Base-by-base conservation (phyloP, 1,284 basidiomycete genomes). In the Boletus sp. region DNA sequence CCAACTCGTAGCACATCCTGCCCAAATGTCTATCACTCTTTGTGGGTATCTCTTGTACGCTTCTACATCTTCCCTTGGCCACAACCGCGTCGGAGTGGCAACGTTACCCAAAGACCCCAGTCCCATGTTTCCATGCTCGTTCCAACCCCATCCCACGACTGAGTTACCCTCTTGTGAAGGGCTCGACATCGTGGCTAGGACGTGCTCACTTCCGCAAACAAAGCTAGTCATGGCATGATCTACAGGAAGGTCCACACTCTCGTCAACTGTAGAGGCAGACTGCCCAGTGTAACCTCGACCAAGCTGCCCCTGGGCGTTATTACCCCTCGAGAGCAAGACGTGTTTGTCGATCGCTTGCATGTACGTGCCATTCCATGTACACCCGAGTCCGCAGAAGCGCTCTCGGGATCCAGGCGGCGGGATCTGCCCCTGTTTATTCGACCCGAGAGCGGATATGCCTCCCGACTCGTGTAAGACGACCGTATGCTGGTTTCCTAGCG, bases 61-160 rank as follows among this genome's bases (percentile, higher is more conserved):
- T 26, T 49, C 48, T 22, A 57, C 10, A 9, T 56, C 48, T 20
- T 50, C 36, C 14, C 54, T 51, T 0, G 76, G 76, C 79, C 81
- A 87, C n/a, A 87, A 58, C 46, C 70, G 73, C 3, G 66, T 55
- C 12, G 82, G 81, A 17, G 67, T 34, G 32, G 69, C 61, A 9
- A 75, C 66, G 55, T 89, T 82, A 5, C 73, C 66, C 4, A 76
- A 77, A 43, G 76, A 71, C 0, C 82, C 84, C 22, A 80, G 60
- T 0, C 88, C 91, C 13, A 95, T 73, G 66, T 94, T 96, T 10
- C 93, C 93, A 62, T 95, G 93, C 66, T 96, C 93, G 65, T 95
- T 96, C 93, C 93, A 95, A 0, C 93, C 93, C 85, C 92, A 94
- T 0, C 80, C 85, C 77, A 80, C 88, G 1, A 93, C 76, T 52